phyloP scores from a whole-genome alignment of 2,329 filamentous ascomycete genomes.

The Alternaria alternata region DNA sequence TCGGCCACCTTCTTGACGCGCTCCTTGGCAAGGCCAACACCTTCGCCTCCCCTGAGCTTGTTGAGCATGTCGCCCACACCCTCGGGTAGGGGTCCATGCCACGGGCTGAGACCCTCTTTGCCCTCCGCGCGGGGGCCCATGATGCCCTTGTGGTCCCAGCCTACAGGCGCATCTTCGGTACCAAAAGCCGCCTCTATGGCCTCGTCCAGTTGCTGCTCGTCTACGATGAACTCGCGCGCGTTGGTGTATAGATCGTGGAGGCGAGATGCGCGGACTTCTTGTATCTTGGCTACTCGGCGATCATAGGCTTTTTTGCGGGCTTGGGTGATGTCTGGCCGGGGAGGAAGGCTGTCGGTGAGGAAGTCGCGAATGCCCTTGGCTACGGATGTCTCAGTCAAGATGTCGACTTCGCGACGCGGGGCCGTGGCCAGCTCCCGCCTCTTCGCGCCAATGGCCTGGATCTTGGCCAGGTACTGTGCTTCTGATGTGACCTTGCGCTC shows the following conservation, averaged over 20 bases:
- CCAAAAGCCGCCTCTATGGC: constrained; percentile 81
- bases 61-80: constrained; percentile 44
- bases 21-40: constrained; percentile 59
- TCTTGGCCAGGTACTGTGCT: constrained; percentile 25
- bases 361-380: constrained; percentile 45
- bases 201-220: constrained; percentile 76
- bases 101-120: constrained; percentile 41
- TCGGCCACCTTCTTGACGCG: constrained; percentile 71
- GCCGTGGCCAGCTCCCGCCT: constrained; percentile 64
- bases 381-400: constrained; percentile 42
- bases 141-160: constrained; percentile 46
- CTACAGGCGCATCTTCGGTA: constrained; percentile 59
- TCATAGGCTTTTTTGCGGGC: constrained; percentile 46
- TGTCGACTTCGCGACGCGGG: constrained; percentile 72
- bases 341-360: constrained; percentile 43
- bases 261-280: constrained; percentile 70
- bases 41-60: constrained; percentile 48
- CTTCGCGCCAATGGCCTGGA: constrained; percentile 52
- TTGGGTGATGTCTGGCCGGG: constrained; percentile 33
- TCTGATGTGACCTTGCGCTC: constrained; percentile 45
- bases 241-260: constrained; percentile 91
- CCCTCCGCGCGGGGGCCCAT: constrained; percentile 27
- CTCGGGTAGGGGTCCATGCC: constrained; percentile 42
- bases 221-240: constrained; percentile 85
- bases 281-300: constrained; percentile 60